Percentiles rank a stretch among this genome's conserved stretches.
These are phyloP conservation scores for Micractinium sp. DNA, from an alignment of 139 green algal species.

Conservation along the genomic window DNA sequence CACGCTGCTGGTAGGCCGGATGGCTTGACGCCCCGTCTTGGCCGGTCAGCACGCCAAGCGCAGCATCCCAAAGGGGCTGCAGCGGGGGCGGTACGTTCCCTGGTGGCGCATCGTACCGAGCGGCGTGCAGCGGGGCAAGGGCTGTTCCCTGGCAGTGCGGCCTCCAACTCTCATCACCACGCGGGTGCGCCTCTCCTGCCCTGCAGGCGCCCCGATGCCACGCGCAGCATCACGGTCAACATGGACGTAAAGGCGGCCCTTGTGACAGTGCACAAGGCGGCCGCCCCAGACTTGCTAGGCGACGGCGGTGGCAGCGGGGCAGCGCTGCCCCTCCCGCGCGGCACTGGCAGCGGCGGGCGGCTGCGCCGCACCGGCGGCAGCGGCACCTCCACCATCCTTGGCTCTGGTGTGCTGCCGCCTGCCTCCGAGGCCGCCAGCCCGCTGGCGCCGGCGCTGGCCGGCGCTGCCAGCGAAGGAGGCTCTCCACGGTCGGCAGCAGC, in stretches of 20 bases:
- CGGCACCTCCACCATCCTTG: not conserved
- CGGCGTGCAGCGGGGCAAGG: no score
- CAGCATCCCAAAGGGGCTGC: no score
- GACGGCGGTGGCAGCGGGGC: not conserved
- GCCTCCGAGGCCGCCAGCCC: not conserved
- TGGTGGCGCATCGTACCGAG: no score
- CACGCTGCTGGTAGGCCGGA: no score
- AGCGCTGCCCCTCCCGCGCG: not conserved
- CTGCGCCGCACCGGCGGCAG: not conserved
- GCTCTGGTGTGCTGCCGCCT: not conserved
- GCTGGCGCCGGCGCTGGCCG: not conserved
- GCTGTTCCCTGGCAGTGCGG: not conserved
- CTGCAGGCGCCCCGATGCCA: conserved; percentile 8
- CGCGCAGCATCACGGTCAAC: not conserved
- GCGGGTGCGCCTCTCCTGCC: not conserved
- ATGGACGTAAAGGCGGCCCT: conserved; percentile 11
- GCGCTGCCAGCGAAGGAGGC: not conserved
- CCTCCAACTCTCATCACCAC: not conserved
- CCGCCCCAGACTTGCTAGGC: no score
- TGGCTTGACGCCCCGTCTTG: no score
- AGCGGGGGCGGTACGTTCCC: no score
- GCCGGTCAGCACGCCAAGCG: no score
- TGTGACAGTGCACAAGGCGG: conserved; percentile 22
- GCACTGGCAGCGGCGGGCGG: not conserved
- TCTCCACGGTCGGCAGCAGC: not conserved